Evolutionary conservation across 2,329 filamentous ascomycete species (phyloP).

Genomic region (Beauveria sp.): DNA sequence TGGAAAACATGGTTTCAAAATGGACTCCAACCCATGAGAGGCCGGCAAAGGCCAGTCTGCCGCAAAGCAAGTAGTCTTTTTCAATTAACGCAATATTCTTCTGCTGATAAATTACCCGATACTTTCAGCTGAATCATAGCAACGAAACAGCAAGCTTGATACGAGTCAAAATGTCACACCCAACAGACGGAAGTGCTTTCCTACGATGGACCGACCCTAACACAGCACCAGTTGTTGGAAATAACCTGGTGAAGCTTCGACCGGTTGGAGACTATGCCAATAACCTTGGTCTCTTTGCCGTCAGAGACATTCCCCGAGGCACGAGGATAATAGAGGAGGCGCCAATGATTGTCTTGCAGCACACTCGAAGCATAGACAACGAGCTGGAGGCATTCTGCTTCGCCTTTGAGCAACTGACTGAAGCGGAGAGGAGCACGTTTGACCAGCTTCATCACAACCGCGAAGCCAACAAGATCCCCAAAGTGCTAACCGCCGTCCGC

Average conservation of each 20-base stretch:
- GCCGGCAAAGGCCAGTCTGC: too few relatives aligned
- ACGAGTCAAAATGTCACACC: background rate
- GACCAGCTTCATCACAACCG: background rate
- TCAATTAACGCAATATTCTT: too few relatives aligned
- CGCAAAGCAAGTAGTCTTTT: too few relatives aligned
- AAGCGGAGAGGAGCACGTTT: background rate
- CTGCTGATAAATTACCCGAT: too few relatives aligned
- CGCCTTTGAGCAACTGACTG: background rate
- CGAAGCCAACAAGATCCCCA: accelerated
- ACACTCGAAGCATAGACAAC: too few relatives aligned
- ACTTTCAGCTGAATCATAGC: too few relatives aligned
- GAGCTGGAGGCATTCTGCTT: background rate
- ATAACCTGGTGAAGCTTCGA: background rate
- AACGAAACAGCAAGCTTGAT: too few relatives aligned
- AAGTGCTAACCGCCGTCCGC: background rate
- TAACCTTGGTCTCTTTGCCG: background rate
- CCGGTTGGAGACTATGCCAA: background rate
- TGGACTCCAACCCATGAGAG: too few relatives aligned
- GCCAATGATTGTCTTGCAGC: background rate
- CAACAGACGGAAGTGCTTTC: too few relatives aligned
- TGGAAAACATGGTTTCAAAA: too few relatives aligned
- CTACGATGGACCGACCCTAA: background rate
- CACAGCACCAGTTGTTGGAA: too few relatives aligned
- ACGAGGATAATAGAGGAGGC: background rate
- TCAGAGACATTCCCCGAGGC: background rate